Evolutionary conservation across 2,329 filamentous ascomycete species (phyloP).

Genomic region (Rugonectria rugulosa): DNA sequence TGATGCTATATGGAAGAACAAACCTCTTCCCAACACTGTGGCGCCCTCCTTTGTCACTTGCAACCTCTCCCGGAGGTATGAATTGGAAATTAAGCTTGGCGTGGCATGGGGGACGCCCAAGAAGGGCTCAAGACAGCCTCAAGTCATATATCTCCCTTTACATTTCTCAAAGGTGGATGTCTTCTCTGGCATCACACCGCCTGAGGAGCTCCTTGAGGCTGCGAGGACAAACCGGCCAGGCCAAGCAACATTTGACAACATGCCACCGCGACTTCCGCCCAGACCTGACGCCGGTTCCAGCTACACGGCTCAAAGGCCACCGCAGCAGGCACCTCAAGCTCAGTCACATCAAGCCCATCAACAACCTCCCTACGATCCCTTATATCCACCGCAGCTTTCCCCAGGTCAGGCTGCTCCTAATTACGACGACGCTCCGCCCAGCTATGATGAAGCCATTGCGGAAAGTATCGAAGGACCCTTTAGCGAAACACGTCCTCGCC

Average conservation of each 20-base stretch:
- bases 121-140: slow-evolving; percentile 53
- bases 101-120: slow-evolving; percentile 74
- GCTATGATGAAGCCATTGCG: slow-evolving; percentile 92
- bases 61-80: slow-evolving; percentile 83
- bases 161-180: slow-evolving; percentile 78
- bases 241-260: slow-evolving; percentile 44
- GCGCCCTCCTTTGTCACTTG: slow-evolving; percentile 88
- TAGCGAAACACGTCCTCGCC: slow-evolving; percentile 66
- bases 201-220: slow-evolving; percentile 75
- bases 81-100: slow-evolving; percentile 82
- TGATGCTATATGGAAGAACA: slow-evolving; percentile 73
- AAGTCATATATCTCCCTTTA: slow-evolving; percentile 80
- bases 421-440: slow-evolving; percentile 85
- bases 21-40: slow-evolving; percentile 82
- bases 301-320: slow-evolving; percentile 20
- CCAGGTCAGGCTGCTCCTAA: slow-evolving; percentile 52
- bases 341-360: slow-evolving; percentile 31
- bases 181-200: slow-evolving; percentile 87
- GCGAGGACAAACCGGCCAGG: slow-evolving; percentile 47
- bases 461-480: slow-evolving; percentile 75
- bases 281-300: slow-evolving; percentile 32
- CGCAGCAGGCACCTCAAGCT: slow-evolving; percentile 34
- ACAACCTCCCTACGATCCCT: slow-evolving; percentile 53
- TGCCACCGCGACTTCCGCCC: slow-evolving; percentile 48
- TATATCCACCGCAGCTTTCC: slow-evolving; percentile 65